These are phyloP conservation scores for Ophiocordyceps camponoti-leonardi DNA, from an alignment of 2,329 filamentous ascomycete genomes.

Conservation along the genomic window DNA sequence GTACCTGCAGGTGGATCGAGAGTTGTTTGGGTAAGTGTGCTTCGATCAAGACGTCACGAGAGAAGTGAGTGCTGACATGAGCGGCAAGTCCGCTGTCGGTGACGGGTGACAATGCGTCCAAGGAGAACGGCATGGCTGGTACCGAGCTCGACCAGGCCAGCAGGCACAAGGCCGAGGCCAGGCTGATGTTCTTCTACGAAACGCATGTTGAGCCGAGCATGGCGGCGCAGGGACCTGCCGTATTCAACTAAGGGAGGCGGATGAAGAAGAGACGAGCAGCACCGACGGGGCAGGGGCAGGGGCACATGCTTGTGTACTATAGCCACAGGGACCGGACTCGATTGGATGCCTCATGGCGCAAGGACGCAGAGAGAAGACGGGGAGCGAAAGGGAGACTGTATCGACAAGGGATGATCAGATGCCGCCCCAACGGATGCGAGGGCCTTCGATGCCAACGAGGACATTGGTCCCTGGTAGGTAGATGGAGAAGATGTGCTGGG, in stretches of 20 bases:
- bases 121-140: slow-evolving; percentile 24
- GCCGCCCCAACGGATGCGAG: neutral
- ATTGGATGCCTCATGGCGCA: slow-evolving; percentile 1
- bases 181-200: slow-evolving; percentile 35
- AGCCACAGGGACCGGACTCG: neutral
- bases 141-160: slow-evolving; percentile 33
- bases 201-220: slow-evolving; percentile 27
- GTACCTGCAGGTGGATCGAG: slow-evolving; percentile 66
- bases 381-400: neutral
- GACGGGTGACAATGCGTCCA: neutral
- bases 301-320: slow-evolving; percentile 2
- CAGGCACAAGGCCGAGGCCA: slow-evolving; percentile 30
- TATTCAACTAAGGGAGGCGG: slow-evolving; percentile 27
- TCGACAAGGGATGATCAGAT: neutral
- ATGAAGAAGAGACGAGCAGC: too few species aligned
- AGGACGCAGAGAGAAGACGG: neutral
- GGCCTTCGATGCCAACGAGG: neutral
- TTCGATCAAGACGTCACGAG: neutral
- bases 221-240: slow-evolving; percentile 29
- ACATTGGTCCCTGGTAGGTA: too few species aligned
- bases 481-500: neutral
- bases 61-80: neutral
- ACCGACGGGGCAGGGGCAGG: neutral
- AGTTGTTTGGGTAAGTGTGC: slow-evolving; percentile 60
- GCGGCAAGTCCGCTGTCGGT: slow-evolving; percentile 7